Base-by-base conservation (phyloP, 768 basidiomycete genomes). In the Pulveroboletus sp. region DNA sequence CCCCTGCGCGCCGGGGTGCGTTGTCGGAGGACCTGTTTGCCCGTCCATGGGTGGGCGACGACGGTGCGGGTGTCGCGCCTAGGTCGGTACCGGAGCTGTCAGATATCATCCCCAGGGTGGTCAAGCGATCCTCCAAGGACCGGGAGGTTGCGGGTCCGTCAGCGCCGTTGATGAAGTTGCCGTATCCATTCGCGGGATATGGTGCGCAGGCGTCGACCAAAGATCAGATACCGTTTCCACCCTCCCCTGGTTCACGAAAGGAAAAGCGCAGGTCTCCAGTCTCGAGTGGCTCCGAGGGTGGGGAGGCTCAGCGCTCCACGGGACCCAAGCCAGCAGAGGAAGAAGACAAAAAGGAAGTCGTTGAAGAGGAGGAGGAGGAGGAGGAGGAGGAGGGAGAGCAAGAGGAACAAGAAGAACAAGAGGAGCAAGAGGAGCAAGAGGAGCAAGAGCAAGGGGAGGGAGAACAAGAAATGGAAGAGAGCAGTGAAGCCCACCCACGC, bases 191-290 rank as follows among this genome's bases (percentile, higher is more conserved):
- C 64, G 68, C 78, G 1, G 78, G 73, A 8, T 78, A 76, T 49
- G 78, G 78, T 40, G 79, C 82, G 0, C 83, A 83, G 52, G 72
- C 76, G 46, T 82, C 81, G 9, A 81, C 81, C 15, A 74, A 76
- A 55, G 84, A 76, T 41, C 71, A 85, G 54, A 79, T 90, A 17
- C 86, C 87, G 0, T 90, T 89, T 77, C 89, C 86, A n/a, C 83
- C 81, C 8, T 80, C 81, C 1, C 79, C 79, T 17, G 55, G 67
- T 21, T 73, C 72, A 6, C 69, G 70, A 6, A 75, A 71, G 45
- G 71, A 72, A 48, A 72, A 71, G 49, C 66, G 58, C 8, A 53
- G 57, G 39, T 66, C 65, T 5, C 63, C 63, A 31, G 57, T 52
- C 43, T 58, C 57, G 5, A 68, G 66, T n/a, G 50, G 46, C 27